Evolutionary conservation across 1,284 basidiomycete species (phyloP).

Genomic region (Puccinia horiana): DNA sequence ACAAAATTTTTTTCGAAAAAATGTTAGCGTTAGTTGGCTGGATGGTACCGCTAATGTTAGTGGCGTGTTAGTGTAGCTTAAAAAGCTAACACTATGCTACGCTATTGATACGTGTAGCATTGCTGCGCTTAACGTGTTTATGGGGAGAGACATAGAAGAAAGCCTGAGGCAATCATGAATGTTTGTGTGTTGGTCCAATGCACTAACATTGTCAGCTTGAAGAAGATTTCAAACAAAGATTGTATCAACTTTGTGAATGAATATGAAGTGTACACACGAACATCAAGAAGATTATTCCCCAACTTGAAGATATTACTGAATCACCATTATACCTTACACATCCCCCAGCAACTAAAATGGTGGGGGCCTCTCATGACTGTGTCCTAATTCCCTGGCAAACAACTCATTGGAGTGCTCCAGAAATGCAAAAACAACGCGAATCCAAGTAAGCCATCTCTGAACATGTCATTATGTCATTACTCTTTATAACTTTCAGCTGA

Average conservation of each 20-base stretch:
- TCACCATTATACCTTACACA: conserved; percentile 51
- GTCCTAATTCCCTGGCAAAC: conserved; percentile 49
- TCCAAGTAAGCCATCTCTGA: background rate
- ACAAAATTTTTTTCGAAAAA: no score
- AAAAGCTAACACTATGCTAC: no score
- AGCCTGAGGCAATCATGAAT: conserved; percentile 17
- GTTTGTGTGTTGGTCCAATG: conserved; percentile 47
- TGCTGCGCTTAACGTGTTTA: no score
- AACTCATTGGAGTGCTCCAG: conserved; percentile 49
- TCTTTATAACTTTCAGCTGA: background rate
- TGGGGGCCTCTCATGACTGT: conserved; percentile 50
- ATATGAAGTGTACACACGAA: conserved; percentile 37
- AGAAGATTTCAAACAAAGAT: conserved; percentile 29
- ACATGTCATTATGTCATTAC: background rate
- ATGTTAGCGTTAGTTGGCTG: no score
- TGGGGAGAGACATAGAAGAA: conserved; percentile 16
- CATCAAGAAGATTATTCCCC: conserved; percentile 6
- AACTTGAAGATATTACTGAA: conserved; percentile 43
- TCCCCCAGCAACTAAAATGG: conserved; percentile 40
- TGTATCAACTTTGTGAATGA: background rate
- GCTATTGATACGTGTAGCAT: no score
- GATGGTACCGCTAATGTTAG: no score
- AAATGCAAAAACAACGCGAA: conserved; percentile 46
- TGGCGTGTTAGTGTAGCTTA: no score
- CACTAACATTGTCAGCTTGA: conserved; percentile 43